These are phyloP conservation scores for Chrysanthemum makinoi DNA, from an alignment of 129 eudicot genomes.

Conservation along the genomic window DNA sequence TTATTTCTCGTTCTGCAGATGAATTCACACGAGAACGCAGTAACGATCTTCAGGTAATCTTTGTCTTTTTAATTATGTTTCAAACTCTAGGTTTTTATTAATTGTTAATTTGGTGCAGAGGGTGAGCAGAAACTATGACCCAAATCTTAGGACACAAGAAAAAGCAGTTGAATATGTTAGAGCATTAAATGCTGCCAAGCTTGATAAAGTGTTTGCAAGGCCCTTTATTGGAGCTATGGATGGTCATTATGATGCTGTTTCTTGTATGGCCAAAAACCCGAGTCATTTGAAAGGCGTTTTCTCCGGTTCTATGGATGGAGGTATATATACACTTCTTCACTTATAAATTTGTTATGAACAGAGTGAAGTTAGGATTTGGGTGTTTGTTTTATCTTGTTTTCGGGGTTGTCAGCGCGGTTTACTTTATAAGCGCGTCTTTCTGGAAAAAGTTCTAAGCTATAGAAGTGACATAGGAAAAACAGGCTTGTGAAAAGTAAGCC, in stretches of 20 bases:
- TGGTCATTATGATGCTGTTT: slow-evolving; percentile 78
- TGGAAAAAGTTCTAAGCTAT: too few relatives aligned
- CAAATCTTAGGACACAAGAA: slow-evolving; percentile 82
- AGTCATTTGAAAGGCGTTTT: slow-evolving; percentile 71
- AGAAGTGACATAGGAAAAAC: too few relatives aligned
- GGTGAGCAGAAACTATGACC: slow-evolving; percentile 77
- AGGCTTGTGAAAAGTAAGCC: too few relatives aligned
- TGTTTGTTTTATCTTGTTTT: too few relatives aligned
- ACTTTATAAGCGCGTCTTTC: too few relatives aligned
- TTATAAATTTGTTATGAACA: too few relatives aligned
- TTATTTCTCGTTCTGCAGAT: slow-evolving; percentile 81
- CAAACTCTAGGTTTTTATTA: background rate
- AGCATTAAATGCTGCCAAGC: slow-evolving; percentile 90
- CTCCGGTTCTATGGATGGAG: slow-evolving; percentile 98
- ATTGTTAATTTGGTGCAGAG: slow-evolving; percentile 45
- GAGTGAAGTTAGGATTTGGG: too few relatives aligned
- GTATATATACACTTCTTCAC: slow-evolving; percentile 30
- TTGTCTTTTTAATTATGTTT: background rate
- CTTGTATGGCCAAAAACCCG: slow-evolving; percentile 89
- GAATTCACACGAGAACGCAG: slow-evolving; percentile 94
- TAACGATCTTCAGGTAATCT: slow-evolving; percentile 81
- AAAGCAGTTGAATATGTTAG: slow-evolving; percentile 92
- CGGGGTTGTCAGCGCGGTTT: too few relatives aligned
- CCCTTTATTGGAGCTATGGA: slow-evolving; percentile 97
- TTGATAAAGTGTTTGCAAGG: slow-evolving; percentile 93